phyloP scores from a whole-genome alignment of 2,329 filamentous ascomycete species.

The Pochonia chlamydosporia region DNA sequence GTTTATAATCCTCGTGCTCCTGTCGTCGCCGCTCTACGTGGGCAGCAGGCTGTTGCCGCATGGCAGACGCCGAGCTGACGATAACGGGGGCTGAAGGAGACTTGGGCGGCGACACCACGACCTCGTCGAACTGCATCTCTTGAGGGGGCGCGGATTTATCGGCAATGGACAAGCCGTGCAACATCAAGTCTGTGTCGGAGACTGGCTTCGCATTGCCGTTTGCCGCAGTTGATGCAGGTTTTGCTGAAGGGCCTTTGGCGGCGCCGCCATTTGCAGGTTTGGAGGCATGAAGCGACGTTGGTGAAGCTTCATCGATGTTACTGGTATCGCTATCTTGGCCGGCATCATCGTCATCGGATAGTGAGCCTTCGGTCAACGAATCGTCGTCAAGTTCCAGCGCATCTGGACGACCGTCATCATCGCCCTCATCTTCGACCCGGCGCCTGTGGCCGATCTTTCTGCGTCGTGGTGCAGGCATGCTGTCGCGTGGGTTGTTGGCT shows the following conservation, averaged over 20 bases:
- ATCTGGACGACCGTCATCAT: conserved; percentile 57
- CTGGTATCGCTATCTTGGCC: conserved; percentile 60
- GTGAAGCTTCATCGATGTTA: conserved; percentile 52
- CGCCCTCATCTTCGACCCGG: conserved; percentile 64
- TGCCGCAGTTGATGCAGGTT: conserved; percentile 32
- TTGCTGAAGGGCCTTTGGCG: conserved; percentile 26
- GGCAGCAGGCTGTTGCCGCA: conserved; percentile 45
- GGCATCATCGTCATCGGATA: conserved; percentile 56
- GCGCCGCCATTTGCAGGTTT: conserved; percentile 36
- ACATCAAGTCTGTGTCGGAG: conserved; percentile 53
- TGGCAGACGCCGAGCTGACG: conserved; percentile 47
- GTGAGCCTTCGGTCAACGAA: conserved; percentile 59
- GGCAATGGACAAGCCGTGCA: conserved; percentile 45
- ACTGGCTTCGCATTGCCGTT: conserved; percentile 27
- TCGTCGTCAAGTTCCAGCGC: conserved; percentile 57
- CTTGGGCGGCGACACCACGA: conserved; percentile 31
- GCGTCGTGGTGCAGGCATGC: conserved; percentile 43
- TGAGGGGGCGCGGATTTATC: conserved; percentile 34
- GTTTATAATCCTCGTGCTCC: conserved; percentile 88
- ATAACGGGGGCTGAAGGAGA: conserved; percentile 43
- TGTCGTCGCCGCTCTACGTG: conserved; percentile 67
- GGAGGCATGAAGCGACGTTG: conserved; percentile 36
- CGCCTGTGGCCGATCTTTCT: conserved; percentile 64
- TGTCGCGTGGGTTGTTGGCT: conserved; percentile 11
- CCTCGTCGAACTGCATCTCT: conserved; percentile 43